Evolutionary conservation across 2,329 filamentous ascomycete genomes (phyloP).

Genomic region (Pseudogymnoascus sp.): DNA sequence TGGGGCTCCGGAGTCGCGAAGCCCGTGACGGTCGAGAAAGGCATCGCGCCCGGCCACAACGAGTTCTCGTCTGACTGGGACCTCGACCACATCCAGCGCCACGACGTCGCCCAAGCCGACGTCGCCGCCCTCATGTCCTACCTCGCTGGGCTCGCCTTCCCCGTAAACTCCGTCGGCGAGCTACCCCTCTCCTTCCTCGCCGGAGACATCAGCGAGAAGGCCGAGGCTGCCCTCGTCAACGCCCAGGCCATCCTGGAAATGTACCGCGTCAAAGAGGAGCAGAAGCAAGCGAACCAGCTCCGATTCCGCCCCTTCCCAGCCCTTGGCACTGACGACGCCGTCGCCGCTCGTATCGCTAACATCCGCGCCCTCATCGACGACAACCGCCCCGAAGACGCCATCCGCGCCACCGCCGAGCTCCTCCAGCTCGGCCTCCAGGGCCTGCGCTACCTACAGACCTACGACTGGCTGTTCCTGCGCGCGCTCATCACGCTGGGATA

Average conservation of each 20-base stretch:
- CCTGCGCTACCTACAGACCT: constrained; percentile 89
- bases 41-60: constrained; percentile 72
- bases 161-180: constrained; percentile 92
- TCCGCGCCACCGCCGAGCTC: constrained; percentile 67
- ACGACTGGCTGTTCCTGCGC: constrained; percentile 94
- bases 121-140: constrained; percentile 95
- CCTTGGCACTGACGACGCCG: constrained; percentile 57
- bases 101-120: constrained; percentile 92
- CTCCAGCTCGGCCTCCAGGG: constrained; percentile 74
- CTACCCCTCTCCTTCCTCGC: constrained; percentile 78
- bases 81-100: constrained; percentile 69
- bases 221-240: constrained; percentile 77
- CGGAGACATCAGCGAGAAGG: constrained; percentile 67
- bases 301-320: constrained; percentile 69
- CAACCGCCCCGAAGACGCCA: constrained; percentile 66
- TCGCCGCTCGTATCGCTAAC: constrained; percentile 58
- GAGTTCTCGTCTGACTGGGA: constrained; percentile 88
- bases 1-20: constrained; percentile 89
- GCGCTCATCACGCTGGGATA: constrained; percentile 86
- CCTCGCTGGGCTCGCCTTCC: constrained; percentile 78
- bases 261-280: constrained; percentile 87
- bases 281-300: constrained; percentile 69
- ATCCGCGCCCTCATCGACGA: constrained; percentile 63
- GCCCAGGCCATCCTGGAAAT: constrained; percentile 85
- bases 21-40: constrained; percentile 52